A percentile compares a stretch with the other conserved stretches of the same genome.
Evolutionary conservation across 2,329 filamentous ascomycete genomes (phyloP).

Genomic region (Canariomyces notabilis): DNA sequence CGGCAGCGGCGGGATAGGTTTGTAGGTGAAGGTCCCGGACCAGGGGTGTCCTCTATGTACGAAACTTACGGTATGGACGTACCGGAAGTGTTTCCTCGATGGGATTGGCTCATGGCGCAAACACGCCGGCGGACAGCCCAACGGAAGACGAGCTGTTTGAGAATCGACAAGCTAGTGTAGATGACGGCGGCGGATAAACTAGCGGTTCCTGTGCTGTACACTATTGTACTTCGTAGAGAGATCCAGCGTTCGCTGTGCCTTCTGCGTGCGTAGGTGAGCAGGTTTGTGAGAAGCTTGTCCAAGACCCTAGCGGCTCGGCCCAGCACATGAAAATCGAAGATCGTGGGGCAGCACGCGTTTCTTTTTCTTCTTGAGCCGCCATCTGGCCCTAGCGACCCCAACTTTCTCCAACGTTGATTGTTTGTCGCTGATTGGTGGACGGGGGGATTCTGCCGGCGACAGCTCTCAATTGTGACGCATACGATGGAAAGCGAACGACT

Average conservation of each 20-base stretch:
- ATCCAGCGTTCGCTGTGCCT: background rate
- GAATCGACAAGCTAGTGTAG: too few species aligned
- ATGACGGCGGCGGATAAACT: too few species aligned
- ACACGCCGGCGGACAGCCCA: too few species aligned
- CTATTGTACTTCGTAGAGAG: background rate
- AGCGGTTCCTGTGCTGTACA: background rate
- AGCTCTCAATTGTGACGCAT: background rate
- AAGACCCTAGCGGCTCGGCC: slow-evolving; percentile 16
- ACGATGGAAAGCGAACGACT: slow-evolving; percentile 5
- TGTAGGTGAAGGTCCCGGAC: slow-evolving; percentile 2
- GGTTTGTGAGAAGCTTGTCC: background rate
- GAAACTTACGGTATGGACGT: slow-evolving; percentile 9
- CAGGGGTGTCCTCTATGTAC: too few species aligned
- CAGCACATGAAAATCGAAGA: too few species aligned
- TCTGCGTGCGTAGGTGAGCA: background rate
- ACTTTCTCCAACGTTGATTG: slow-evolving; percentile 15
- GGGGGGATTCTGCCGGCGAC: background rate
- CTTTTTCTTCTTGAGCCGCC: slow-evolving; percentile 20
- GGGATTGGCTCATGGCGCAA: slow-evolving; percentile 10
- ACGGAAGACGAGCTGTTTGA: too few species aligned
- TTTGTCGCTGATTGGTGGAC: slow-evolving; percentile 1
- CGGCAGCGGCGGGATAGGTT: slow-evolving; percentile 4
- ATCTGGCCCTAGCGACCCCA: slow-evolving; percentile 12
- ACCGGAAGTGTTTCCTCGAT: slow-evolving; percentile 3
- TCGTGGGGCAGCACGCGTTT: slow-evolving; percentile 14